Percentiles rank a stretch among this genome's conserved stretches.
These are phyloP conservation scores for Alternaria panax DNA, from an alignment of 2,329 filamentous ascomycete species.

Conservation along the genomic window DNA sequence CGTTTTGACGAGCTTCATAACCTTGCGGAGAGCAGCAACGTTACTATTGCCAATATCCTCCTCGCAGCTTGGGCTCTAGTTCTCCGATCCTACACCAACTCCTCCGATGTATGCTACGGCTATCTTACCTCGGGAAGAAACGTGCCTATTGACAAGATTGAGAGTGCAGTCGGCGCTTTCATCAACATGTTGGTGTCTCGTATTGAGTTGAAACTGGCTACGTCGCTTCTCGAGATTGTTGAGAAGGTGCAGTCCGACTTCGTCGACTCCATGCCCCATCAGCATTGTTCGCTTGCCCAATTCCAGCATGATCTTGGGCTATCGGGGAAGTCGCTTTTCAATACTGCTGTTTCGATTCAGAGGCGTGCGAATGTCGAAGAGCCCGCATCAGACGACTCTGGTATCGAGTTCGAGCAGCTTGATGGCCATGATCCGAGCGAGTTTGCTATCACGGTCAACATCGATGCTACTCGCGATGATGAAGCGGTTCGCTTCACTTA, in stretches of 20 bases:
- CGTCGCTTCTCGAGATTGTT: conserved; percentile 30
- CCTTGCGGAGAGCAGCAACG: conserved; percentile 35
- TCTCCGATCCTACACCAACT: conserved; percentile 38
- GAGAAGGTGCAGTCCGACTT: conserved; percentile 42
- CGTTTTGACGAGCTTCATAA: conserved; percentile 39
- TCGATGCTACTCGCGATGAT: conserved; percentile 41
- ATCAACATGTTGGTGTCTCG: conserved; percentile 52
- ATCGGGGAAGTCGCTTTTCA: conserved; percentile 53
- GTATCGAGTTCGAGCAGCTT: conserved; percentile 40
- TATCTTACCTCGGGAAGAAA: conserved; percentile 53
- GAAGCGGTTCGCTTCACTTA: conserved; percentile 42
- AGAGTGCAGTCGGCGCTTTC: conserved; percentile 57
- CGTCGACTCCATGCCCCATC: conserved; percentile 42
- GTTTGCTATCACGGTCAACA: conserved; percentile 45
- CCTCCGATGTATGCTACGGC: conserved; percentile 47
- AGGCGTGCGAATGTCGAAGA: conserved; percentile 29
- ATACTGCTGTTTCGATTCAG: conserved; percentile 54
- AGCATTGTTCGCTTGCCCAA: conserved; percentile 52
- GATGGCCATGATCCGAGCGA: conserved; percentile 44
- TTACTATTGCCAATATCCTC: conserved; percentile 45
- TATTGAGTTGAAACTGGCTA: conserved; percentile 21
- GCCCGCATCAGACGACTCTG: background rate
- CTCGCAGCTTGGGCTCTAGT: conserved; percentile 44
- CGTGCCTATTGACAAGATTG: conserved; percentile 54
- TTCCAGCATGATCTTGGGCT: conserved; percentile 56